phyloP scores from a whole-genome alignment of 805 yeast genomes.

The Metschnikowia orientalis region DNA sequence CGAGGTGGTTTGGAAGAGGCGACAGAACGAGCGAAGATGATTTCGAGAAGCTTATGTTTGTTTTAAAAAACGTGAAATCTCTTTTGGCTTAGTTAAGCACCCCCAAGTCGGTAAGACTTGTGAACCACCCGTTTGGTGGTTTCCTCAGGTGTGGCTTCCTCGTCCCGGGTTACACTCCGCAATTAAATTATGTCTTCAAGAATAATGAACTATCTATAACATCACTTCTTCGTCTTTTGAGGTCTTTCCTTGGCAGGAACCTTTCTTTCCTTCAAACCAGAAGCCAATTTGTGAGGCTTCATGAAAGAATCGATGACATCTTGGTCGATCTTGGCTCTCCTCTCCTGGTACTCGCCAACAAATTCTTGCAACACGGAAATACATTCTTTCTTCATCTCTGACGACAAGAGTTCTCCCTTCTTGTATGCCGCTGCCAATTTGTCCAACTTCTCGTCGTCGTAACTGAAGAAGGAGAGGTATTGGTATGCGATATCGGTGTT shows the following conservation, averaged over 20 bases:
- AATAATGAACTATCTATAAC: too few relatives aligned
- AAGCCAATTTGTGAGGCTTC: slow-evolving; percentile 77
- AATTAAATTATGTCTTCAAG: too few relatives aligned
- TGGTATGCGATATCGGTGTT: slow-evolving; percentile 95
- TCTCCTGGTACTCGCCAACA: slow-evolving; percentile 77
- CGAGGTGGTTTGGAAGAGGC: slow-evolving; percentile 43
- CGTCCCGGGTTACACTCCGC: too few relatives aligned
- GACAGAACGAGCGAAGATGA: slow-evolving; percentile 29
- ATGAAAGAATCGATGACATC: slow-evolving; percentile 62
- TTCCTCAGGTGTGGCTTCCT: too few relatives aligned
- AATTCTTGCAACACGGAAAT: slow-evolving; percentile 75
- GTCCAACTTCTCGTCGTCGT: slow-evolving; percentile 78
- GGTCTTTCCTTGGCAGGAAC: slow-evolving; percentile 59
- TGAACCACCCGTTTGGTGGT: too few relatives aligned
- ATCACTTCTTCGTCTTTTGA: slow-evolving; percentile 40
- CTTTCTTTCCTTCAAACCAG: slow-evolving; percentile 69
- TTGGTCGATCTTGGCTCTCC: slow-evolving; percentile 63
- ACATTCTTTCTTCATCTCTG: slow-evolving; percentile 89
- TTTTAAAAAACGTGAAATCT: slow-evolving; percentile 28
- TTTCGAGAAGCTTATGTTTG: slow-evolving; percentile 43
- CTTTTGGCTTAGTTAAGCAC: slow-evolving; percentile 1
- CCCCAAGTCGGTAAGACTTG: too few relatives aligned
- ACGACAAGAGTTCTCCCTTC: slow-evolving; percentile 79
- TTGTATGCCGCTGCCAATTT: slow-evolving; percentile 61
- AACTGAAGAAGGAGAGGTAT: slow-evolving; percentile 81